Percentiles rank a stretch among this genome's conserved stretches.
phyloP scores from a whole-genome alignment of 2,329 filamentous ascomycete species.

The Fusarium pseudocircinatum region DNA sequence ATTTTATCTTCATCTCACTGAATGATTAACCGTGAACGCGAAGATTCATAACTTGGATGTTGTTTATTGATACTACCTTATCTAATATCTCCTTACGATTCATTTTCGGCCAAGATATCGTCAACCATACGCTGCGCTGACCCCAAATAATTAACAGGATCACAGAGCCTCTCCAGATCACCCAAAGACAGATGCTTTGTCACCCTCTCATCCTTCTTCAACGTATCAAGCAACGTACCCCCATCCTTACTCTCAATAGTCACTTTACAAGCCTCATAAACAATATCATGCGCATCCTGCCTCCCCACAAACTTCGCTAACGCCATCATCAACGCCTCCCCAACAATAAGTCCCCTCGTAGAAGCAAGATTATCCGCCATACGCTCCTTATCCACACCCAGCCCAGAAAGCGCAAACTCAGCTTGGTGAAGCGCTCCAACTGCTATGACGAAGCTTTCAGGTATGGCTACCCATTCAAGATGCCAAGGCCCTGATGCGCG shows the following conservation, averaged over 20 bases:
- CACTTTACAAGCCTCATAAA: constrained; percentile 60
- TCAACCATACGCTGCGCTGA: neutral
- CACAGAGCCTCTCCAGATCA: neutral
- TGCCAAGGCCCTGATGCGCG: constrained; percentile 68
- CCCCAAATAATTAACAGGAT: constrained; percentile 15
- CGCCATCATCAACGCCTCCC: constrained; percentile 70
- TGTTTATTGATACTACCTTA: too few species aligned
- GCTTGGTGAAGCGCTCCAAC: constrained; percentile 64
- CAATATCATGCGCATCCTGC: constrained; percentile 63
- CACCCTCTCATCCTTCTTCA: neutral
- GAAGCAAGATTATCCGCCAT: constrained; percentile 63
- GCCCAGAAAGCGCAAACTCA: constrained; percentile 60
- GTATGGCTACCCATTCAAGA: constrained; percentile 66
- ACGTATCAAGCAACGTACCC: neutral
- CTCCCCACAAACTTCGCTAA: constrained; percentile 62
- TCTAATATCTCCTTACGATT: rapidly evolving
- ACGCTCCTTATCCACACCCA: constrained; percentile 59
- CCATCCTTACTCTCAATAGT: constrained; percentile 15
- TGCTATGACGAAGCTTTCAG: constrained; percentile 62
- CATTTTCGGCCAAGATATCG: neutral
- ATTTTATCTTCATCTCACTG: neutral
- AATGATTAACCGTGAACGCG: neutral
- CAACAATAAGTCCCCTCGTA: constrained; percentile 63
- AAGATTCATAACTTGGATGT: too few species aligned
- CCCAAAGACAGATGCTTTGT: neutral